Evolutionary conservation across 2,329 filamentous ascomycete genomes (phyloP), one percentile per base, ranked within the genome.

Genomic region (Diaporthe citriasiana): DNA sequence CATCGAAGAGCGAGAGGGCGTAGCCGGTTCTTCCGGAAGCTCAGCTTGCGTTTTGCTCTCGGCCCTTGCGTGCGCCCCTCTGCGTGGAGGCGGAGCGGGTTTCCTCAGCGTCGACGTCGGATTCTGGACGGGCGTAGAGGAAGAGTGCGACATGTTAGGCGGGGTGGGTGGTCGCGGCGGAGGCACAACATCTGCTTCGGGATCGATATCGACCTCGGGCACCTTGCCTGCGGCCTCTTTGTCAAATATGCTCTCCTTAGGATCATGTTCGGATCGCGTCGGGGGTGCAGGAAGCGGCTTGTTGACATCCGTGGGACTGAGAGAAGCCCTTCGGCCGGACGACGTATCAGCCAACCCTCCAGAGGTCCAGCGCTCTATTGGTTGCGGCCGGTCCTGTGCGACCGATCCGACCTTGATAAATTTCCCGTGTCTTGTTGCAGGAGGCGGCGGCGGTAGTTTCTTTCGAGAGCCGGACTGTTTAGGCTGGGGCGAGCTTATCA

Each of bases 361-460:
- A 27, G 69, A 59, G 5, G 27, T n/a, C 12, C 56, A 45, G 59
- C 70, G 25, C 73, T 51, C 42, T 56, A 76, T 59, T 68, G 35
- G 59, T 74, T 71, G 79, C 75, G 55, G 82, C 81, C 53, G 79
- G 80, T 25, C 80, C 56, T 57, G 40, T 4, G 33, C 40, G 85
- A 77, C 74, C 74, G 85, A 77, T 78, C 88, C 84, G 56, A 85
- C 81, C 77, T 87, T 90, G 76, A 96, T 93, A 25, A 92, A 87
- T 82, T 93, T 95, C 6, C 94, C 94, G 83, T 95, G 93, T 71
- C 93, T 90, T 69, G 93, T 95, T 79, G 89, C 94, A 15, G 87
- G 87, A 30, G 93, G 93, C 9, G 93, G 93, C 7, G 94, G 93
- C 19, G 93, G 93, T 76, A 90, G 90, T 82, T 90, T 91, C 80